These are phyloP conservation scores for Microcyclospora pomicola DNA, from an alignment of 2,329 filamentous ascomycete genomes.

Conservation along the genomic window DNA sequence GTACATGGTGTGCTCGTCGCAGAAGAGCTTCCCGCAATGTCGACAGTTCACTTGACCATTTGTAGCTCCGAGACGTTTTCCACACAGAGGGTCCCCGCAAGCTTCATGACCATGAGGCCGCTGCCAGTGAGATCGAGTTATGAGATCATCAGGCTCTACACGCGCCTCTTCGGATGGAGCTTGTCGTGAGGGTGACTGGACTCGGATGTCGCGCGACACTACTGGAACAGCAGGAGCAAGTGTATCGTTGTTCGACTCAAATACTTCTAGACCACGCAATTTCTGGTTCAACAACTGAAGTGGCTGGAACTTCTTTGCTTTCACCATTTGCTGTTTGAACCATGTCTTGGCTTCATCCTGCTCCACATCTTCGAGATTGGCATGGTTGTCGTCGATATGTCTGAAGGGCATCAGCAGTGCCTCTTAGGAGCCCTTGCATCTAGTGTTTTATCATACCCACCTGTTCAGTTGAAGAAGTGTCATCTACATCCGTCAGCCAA, in stretches of 20 bases:
- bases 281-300: conserved; percentile 87
- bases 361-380: conserved; percentile 73
- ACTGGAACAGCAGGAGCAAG: conserved; percentile 14
- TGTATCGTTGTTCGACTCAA: conserved; percentile 71
- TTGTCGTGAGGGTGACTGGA: conserved; percentile 7
- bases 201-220: conserved; percentile 2
- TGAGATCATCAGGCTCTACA: conserved; percentile 74
- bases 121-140: conserved; percentile 85
- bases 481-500: conserved; percentile 42
- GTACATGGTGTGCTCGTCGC: conserved; percentile 97
- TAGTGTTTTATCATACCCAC: conserved; percentile 27
- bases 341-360: conserved; percentile 94
- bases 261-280: conserved; percentile 79
- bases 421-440: background rate
- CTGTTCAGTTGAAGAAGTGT: conserved; percentile 86
- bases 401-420: conserved; percentile 23
- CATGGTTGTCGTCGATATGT: conserved; percentile 77
- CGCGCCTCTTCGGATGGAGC: conserved; percentile 18
- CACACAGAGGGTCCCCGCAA: conserved; percentile 81
- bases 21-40: conserved; percentile 85
- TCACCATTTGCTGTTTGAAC: conserved; percentile 90
- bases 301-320: conserved; percentile 85
- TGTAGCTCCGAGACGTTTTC: conserved; percentile 60
- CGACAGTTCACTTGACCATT: conserved; percentile 86
- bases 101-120: conserved; percentile 55